Base-by-base conservation (phyloP, 257 asterid genomes). In the Nicotiana tomentosiformis region DNA sequence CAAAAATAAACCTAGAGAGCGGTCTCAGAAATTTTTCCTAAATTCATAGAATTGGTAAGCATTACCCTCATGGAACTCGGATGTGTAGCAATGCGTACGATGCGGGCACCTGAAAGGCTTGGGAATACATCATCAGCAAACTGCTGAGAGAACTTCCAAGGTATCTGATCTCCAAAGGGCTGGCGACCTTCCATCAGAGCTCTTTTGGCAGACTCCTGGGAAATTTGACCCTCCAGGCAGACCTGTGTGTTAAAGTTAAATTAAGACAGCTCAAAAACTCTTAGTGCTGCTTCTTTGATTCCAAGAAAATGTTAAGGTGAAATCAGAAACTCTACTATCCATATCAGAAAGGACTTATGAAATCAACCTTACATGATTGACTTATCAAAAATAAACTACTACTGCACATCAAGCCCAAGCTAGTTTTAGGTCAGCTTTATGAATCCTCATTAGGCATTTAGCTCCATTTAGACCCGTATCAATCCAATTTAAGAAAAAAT, bases 41-140 rank as follows among this genome's bases (percentile, higher is more conserved):
- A 11, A 26, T 49, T 74, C 32, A 37, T 23, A 12, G 64, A 74
- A 74, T 4, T 74, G 62, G 60, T 26, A 66, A 26, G 77, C 55
- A 89, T 87, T 95, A 95, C 99, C 99, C 90, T 88, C 97, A 91
- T 94, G 82, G 98, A 98, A 90, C 87, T 92, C 56, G 98, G 99
- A 87, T 96, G 99, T 76, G 99, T 94, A 83, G 99, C 98, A 87
- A 96, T 94, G 83, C 98, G 97, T 35, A 96, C 98, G 83, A 96
- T 90, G 33, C 98, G 98, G 85, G 97, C 98, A 82, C 99, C 98
- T 84, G 99, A 93, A 87, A 92, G 94, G 86, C 92, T 91, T 10
- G 99, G 98, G 72, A 94, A 94, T 66, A 77, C 93, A 11, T 97
- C 84, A 86, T 93, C 93, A 39, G 84, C 88, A 74, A 94, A 94